Conservation (phyloP, 768 basidiomycete species). For the Tricholoma flavovirens region DNA sequence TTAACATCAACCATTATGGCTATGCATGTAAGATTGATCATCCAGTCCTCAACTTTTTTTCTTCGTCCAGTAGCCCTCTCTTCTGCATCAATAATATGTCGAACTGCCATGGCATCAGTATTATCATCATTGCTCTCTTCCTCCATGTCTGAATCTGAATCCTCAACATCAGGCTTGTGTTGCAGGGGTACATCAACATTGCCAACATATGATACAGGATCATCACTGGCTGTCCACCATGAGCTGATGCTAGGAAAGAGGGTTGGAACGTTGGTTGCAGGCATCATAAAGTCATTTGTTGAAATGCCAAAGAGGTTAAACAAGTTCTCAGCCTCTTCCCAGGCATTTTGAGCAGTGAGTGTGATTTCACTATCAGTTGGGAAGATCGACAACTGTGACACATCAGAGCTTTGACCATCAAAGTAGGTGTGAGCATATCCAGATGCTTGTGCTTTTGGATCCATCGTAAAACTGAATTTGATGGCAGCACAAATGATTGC, state of each 20-base stretch:
- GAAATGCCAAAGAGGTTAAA: neutral
- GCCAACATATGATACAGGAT: neutral
- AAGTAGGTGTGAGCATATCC: constrained; percentile 26
- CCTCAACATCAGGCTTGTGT: neutral
- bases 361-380: constrained; percentile 20
- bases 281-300: neutral
- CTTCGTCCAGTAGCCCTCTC: neutral
- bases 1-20: neutral
- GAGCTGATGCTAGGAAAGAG: neutral
- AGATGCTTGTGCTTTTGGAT: constrained; percentile 16
- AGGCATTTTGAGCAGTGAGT: neutral
- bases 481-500: constrained; percentile 20
- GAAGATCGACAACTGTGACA: constrained; percentile 15
- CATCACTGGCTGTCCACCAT: neutral
- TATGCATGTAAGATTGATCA: neutral
- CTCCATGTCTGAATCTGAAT: neutral
- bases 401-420: constrained; percentile 14
- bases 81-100: neutral
- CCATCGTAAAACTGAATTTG: constrained; percentile 4
- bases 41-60: neutral
- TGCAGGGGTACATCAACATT: neutral
- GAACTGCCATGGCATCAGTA: neutral
- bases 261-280: neutral
- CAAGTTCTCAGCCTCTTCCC: neutral
- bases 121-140: neutral